A percentile compares a stretch with the other conserved stretches of the same genome.
Evolutionary conservation across 768 basidiomycete species (phyloP).

Genomic region (Auricularia auricula-judae): DNA sequence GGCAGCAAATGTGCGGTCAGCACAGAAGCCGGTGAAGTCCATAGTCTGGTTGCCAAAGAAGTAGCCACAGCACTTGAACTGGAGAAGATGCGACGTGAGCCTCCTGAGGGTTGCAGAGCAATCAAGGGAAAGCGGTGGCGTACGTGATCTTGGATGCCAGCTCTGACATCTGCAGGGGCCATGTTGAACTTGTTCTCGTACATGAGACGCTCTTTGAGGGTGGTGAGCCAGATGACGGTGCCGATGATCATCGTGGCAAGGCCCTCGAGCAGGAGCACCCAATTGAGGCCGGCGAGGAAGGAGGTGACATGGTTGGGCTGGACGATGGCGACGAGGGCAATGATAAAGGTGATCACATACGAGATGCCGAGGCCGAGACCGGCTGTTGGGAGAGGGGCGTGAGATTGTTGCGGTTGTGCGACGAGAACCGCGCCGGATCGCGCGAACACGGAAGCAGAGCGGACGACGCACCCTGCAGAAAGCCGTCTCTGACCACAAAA

Average conservation of each 20-base stretch:
- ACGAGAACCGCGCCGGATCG: slow-evolving; percentile 13
- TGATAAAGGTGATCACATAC: slow-evolving; percentile 52
- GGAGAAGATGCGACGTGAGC: slow-evolving; percentile 4
- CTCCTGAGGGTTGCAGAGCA: background rate
- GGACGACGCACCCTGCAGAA: slow-evolving; percentile 45
- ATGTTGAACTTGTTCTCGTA: slow-evolving; percentile 49
- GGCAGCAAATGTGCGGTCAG: slow-evolving; percentile 24
- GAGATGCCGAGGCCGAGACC: slow-evolving; percentile 59
- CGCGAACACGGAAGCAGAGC: background rate
- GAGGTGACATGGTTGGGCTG: slow-evolving; percentile 58
- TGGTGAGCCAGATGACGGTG: slow-evolving; percentile 72
- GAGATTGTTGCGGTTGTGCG: background rate
- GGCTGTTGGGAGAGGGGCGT: slow-evolving; percentile 29
- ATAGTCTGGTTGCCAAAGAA: slow-evolving; percentile 43
- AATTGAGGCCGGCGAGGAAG: slow-evolving; percentile 70
- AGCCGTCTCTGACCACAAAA: slow-evolving; percentile 46
- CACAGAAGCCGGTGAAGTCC: slow-evolving; percentile 59
- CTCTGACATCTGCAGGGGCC: slow-evolving; percentile 34
- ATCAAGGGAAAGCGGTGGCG: slow-evolving; percentile 10
- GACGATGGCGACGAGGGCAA: slow-evolving; percentile 62
- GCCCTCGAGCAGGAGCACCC: slow-evolving; percentile 53
- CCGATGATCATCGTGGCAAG: slow-evolving; percentile 53
- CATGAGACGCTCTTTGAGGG: slow-evolving; percentile 57
- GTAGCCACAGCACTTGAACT: slow-evolving; percentile 85
- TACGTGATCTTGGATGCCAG: slow-evolving; percentile 65